Base-by-base conservation (phyloP, 495 filamentous ascomycete species). In the Penicillium fimorum region DNA sequence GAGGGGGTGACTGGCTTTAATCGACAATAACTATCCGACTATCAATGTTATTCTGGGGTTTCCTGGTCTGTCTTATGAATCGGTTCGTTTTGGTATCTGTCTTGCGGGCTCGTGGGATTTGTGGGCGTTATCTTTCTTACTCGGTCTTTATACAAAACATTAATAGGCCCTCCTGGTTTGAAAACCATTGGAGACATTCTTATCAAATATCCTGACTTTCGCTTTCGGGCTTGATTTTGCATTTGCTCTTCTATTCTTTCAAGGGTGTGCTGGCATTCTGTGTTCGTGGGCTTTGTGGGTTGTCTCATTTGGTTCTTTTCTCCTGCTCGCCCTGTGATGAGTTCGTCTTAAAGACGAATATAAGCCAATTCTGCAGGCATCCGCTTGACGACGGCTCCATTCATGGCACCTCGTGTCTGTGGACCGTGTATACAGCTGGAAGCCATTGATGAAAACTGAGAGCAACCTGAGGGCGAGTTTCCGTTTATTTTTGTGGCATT, bases 291-390 rank as follows among this genome's bases (percentile, higher is more conserved):
- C 7, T n/a, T 38, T 4, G 15, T 38, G 15, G 2, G 18, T 25
- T 12, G 10, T 37, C 13, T 49, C 4, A 13, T 59, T 43, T n/a
- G 9, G 15, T 25, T 44, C 40, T 38, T n/a, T 53, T 25, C 38
- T 51, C 18, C 30, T n/a, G 32, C 30, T 44, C 32, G 54, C 57
- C 60, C 60, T 20, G 33, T 63, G 63, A 63, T 63, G 64, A 64
- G 48, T 43, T 59, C 37, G 50, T 51, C 13, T 1, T 24, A 7
- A 11, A 38, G 46, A 54, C 40, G 41, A 51, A 58, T 22, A 55
- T 44, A 64, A 67, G 64, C 64, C 64, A 67, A 67, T 67, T 56
- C 58, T 65, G 64, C 38, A 57, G 56, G 53, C 62, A 67, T 59
- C 64, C 41, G 61, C 50, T 47, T 40, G 49, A 42, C 17, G 29